Evolutionary conservation across 148 eudicot genomes (phyloP).

Genomic region (Salicornia ramosissima): DNA sequence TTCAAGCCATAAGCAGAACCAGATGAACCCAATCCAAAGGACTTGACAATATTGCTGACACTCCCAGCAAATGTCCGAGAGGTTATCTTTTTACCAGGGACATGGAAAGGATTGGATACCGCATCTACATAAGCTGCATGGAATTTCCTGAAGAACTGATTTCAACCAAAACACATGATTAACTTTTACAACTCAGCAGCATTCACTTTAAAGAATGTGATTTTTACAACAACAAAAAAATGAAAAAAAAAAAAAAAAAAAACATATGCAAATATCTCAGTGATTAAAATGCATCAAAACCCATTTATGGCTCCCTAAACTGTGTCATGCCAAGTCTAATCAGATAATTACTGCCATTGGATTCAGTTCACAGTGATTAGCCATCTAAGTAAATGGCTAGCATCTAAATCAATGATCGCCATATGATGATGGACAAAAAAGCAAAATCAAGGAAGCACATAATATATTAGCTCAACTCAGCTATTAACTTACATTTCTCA

Average conservation of each 20-base stretch:
- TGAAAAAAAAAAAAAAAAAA: too few species aligned
- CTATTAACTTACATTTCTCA: conserved; percentile 73
- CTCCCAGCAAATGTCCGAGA: conserved; percentile 78
- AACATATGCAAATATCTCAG: neutral
- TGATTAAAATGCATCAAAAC: neutral
- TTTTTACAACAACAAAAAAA: too few species aligned
- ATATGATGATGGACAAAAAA: conserved; percentile 6
- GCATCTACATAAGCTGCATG: conserved; percentile 95
- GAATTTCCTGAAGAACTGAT: conserved; percentile 86
- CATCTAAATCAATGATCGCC: neutral
- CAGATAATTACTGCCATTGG: neutral
- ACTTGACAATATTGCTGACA: conserved; percentile 76
- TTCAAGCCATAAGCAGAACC: conserved; percentile 18
- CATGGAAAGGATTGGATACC: conserved; percentile 96
- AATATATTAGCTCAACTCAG: neutral
- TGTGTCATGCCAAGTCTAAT: neutral
- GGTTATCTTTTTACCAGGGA: conserved; percentile 97
- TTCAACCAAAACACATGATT: conserved; percentile 6
- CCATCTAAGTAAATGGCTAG: neutral
- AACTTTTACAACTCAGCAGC: neutral
- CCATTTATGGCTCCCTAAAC: neutral
- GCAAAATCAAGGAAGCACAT: conserved; percentile 3
- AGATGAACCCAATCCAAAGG: conserved; percentile 75
- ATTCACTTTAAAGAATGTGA: too few species aligned
- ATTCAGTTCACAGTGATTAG: neutral